Evolutionary conservation across 352 stramenopile species (phyloP), one percentile per base, ranked within the genome.

Genomic region (Phytopythium boreale): DNA sequence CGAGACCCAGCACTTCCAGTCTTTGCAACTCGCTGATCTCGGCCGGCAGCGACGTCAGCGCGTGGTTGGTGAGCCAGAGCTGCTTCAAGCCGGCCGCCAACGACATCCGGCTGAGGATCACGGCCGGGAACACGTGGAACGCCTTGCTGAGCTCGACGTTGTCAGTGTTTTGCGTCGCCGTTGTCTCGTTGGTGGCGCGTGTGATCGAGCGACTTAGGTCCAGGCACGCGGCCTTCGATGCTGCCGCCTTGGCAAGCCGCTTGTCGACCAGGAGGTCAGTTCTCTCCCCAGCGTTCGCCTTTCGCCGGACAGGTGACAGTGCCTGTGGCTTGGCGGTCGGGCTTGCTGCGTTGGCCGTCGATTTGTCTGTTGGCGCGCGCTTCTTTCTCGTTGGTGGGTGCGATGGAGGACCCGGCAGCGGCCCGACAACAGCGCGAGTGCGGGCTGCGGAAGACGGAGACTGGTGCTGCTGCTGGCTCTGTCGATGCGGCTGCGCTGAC

Each of bases 61-160:
- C 72, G 56, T 88, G 76, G 68, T 93, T 93, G 26, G 84, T 86
- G 49, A 90, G 63, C 82, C 82, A 90, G 11, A 89, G 67, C 29
- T 90, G 79, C 20, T 56, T 76, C 26, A 86, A 69, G 24, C 77
- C 77, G 47, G 69, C 72, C 22, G 67, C 75, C 10, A 71, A 47
- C 6, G 67, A 59, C 63, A 66, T 63, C 26, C 83, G 67, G 20
- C 64, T 36, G 27, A 86, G 31, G 39, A 92, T 61, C 22, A 70
- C 63, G 3, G 68, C 51, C 11, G 81, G 81, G 36, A 90, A 83
- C 31, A 77, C 49, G 22, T 84, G 77, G 36, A 74, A 73, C 0
- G 63, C 8, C 26, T 41, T 51, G 29, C 15, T 26, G 44, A n/a
- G 22, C 56, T 52, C 36, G 19, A 14, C 15, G 34, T 60, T 52